phyloP scores from a whole-genome alignment of 768 basidiomycete species.

The Leccinum longicurvipes region DNA sequence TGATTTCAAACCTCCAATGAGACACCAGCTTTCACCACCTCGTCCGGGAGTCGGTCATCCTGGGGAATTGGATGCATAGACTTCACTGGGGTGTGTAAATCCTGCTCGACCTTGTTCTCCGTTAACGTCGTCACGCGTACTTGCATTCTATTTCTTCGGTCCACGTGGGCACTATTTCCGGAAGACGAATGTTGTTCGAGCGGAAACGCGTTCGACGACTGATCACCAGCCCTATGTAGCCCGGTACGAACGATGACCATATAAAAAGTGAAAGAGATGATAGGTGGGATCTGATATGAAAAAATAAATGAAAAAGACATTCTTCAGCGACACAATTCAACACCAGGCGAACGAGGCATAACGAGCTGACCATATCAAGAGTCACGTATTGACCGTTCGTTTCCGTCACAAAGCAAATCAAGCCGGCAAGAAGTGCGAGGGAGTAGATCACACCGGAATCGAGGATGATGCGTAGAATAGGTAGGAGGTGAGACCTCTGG shows the following conservation, averaged over 20 bases:
- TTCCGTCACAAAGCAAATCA: conserved; percentile 27
- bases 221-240: conserved; percentile 1
- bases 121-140: conserved; percentile 5
- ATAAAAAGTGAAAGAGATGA: conserved; percentile 42
- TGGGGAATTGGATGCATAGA: not conserved
- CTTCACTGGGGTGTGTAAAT: not conserved
- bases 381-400: conserved; percentile 34
- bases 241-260: conserved; percentile 41
- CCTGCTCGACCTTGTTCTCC: not conserved
- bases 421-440: conserved; percentile 29
- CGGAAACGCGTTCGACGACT: not conserved
- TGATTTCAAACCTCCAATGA: not conserved
- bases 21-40: not conserved
- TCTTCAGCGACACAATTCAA: not conserved
- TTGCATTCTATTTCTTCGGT: conserved; percentile 1
- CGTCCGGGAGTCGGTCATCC: not conserved
- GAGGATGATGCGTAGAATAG: conserved; percentile 30
- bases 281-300: conserved; percentile 30
- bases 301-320: not conserved
- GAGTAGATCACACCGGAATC: conserved; percentile 41
- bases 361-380: conserved; percentile 32
- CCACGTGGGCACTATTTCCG: not conserved
- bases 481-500: conserved; percentile 8
- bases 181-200: not conserved
- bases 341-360: not conserved